A percentile compares a stretch with the other conserved stretches of the same genome.
Conservation (phyloP, 257 asterid species). For the Plectranthus barbatus region DNA sequence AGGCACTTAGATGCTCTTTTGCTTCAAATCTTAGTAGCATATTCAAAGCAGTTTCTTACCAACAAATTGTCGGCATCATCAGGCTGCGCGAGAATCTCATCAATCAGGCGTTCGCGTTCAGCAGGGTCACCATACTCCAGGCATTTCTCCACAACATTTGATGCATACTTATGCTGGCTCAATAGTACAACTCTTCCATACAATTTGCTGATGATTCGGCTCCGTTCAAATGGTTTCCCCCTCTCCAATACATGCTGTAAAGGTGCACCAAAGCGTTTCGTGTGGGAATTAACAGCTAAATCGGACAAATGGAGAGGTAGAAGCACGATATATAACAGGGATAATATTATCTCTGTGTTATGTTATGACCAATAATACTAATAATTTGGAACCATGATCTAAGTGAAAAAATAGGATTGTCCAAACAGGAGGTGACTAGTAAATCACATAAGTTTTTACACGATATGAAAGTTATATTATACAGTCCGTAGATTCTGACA, state of each 20-base stretch:
- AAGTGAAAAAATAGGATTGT: no score
- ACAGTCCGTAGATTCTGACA: not conserved
- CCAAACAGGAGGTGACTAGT: no score
- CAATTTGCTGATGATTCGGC: conserved; percentile 50
- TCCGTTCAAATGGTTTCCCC: conserved; percentile 66
- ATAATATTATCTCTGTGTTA: no score
- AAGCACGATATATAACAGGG: no score
- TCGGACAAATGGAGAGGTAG: no score
- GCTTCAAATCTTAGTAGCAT: no score
- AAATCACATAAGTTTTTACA: no score
- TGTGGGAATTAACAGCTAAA: no score
- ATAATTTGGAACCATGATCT: no score
- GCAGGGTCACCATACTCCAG: conserved; percentile 47
- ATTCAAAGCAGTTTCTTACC: conserved; percentile 30
- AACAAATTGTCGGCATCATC: conserved; percentile 57
- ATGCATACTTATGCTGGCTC: conserved; percentile 89
- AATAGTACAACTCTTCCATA: conserved; percentile 53
- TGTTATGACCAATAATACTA: no score
- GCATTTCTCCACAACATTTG: conserved; percentile 87
- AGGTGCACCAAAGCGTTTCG: not conserved
- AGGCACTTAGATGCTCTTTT: no score
- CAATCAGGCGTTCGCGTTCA: conserved; percentile 55
- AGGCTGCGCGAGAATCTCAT: conserved; percentile 64
- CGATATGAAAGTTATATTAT: no score
- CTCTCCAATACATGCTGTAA: conserved; percentile 78